phyloP scores from a whole-genome alignment of 2,329 filamentous ascomycete species.

The Fonsecaea multimorphosa region DNA sequence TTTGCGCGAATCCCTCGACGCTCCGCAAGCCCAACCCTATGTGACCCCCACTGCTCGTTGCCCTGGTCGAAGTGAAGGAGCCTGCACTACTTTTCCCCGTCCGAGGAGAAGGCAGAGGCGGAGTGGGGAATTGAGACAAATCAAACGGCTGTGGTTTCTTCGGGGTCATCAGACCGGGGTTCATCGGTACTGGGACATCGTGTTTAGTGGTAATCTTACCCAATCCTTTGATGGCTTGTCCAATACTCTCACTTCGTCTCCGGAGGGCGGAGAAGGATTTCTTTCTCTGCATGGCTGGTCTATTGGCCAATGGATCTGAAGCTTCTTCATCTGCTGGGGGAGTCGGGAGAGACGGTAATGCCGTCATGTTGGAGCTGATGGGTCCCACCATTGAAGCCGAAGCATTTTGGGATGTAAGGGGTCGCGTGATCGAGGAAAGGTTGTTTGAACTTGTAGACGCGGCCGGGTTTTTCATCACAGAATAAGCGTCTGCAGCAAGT shows the following conservation, averaged over 20 bases:
- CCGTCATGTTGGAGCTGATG: slow-evolving; percentile 25
- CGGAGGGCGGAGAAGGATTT: slow-evolving; percentile 36
- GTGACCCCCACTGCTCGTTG: slow-evolving; percentile 22
- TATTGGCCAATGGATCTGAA: slow-evolving; percentile 10
- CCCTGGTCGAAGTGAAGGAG: slow-evolving; percentile 25
- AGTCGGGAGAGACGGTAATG: slow-evolving; percentile 27
- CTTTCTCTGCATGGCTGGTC: slow-evolving; percentile 28
- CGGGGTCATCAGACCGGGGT: slow-evolving; percentile 21
- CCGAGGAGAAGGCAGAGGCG: slow-evolving; percentile 28
- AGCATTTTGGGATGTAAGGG: slow-evolving; percentile 24
- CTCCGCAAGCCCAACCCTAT: slow-evolving; percentile 32
- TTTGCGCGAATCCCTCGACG: slow-evolving; percentile 23
- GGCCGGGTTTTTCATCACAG: slow-evolving; percentile 15
- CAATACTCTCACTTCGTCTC: slow-evolving; percentile 37
- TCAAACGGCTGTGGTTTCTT: slow-evolving; percentile 12
- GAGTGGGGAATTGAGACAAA: slow-evolving; percentile 28
- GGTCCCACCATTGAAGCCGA: slow-evolving; percentile 15
- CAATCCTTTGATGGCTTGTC: slow-evolving; percentile 38
- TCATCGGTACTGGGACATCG: slow-evolving; percentile 25
- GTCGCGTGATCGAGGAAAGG: slow-evolving; percentile 16
- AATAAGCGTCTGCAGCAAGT: slow-evolving; percentile 10
- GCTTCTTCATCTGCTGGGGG: slow-evolving; percentile 20
- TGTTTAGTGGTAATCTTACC: slow-evolving; percentile 31
- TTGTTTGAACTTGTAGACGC: slow-evolving; percentile 19
- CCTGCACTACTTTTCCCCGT: slow-evolving; percentile 22